Conservation (phyloP, 371 early-diverging fungal species). For the Massospora cicadina region DNA sequence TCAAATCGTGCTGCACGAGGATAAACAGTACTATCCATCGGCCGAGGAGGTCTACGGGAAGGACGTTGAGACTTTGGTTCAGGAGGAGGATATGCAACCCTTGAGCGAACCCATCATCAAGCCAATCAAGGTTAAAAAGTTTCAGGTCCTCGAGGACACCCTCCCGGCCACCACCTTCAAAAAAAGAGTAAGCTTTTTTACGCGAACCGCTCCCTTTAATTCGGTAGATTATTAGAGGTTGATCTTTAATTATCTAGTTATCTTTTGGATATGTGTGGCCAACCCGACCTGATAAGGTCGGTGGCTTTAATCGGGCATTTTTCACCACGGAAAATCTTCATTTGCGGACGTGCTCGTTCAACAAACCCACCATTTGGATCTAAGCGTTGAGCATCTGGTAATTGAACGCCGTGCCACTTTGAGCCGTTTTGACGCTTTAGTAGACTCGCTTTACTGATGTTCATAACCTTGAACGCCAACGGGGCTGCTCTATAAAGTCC, state of each 20-base stretch:
- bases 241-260: slow-evolving; percentile 27
- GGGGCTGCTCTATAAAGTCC: slow-evolving; percentile 77
- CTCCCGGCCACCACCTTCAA: slow-evolving; percentile 65
- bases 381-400: slow-evolving; percentile 36
- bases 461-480: slow-evolving; percentile 76
- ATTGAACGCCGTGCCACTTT: not conserved
- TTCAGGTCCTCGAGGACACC: slow-evolving; percentile 64
- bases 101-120: slow-evolving; percentile 87
- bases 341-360: slow-evolving; percentile 83
- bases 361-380: slow-evolving; percentile 56
- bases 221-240: not conserved
- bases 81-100: slow-evolving; percentile 96
- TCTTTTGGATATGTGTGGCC: slow-evolving; percentile 66
- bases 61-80: slow-evolving; percentile 87
- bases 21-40: slow-evolving; percentile 92
- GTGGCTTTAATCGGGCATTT: slow-evolving; percentile 82
- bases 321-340: slow-evolving; percentile 94
- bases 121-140: slow-evolving; percentile 70
- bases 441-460: slow-evolving; percentile 80
- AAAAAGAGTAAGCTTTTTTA: slow-evolving; percentile 55
- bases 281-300: slow-evolving; percentile 69
- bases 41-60: slow-evolving; percentile 94
- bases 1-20: slow-evolving; percentile 88
- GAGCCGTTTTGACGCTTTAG: slow-evolving; percentile 1
- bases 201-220: too few species aligned